Base-by-base conservation (phyloP, 2,329 filamentous ascomycete species). In the Eutypella sp. region DNA sequence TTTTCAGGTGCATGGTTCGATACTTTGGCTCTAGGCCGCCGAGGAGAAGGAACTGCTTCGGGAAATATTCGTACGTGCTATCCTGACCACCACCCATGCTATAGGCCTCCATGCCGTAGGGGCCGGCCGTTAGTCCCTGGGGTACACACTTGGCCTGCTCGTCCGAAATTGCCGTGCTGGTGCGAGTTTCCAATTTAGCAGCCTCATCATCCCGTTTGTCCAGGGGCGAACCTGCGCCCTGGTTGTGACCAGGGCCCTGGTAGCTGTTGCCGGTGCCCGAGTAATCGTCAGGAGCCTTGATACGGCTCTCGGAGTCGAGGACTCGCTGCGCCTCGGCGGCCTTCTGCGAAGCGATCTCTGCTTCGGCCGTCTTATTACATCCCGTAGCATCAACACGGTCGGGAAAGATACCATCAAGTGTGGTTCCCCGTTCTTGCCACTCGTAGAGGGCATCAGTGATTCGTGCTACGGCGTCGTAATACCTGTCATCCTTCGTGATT, bases 401-500 rank as follows among this genome's bases (percentile, higher is more conserved):
- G 0, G 91, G 89, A 72, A 92, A 96, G 57, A 96, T 78, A 2
- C 91, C 90, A 2, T 85, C 81, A 7, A 96, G 70, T 3, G 75
- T 74, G 1, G 86, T 91, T 5, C 74, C 78, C 3, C 71, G 70
- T 55, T 82, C 79, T 67, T 96, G 89, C 68, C 84, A 81, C 42
- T 84, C 78, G 50, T 90, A 79, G 22, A 96, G 75, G 7, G 84
- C 84, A 60, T 95, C 75, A 16, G 89, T 95, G 57, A 96, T 87
- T 48, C 90, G 84, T 41, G 89, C 87, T 49, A 96, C 76, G 15
- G 89, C 90, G 67, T 96, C 91, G 61, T 95, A 96, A 67, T 95
- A 96, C 62, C 84, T 90, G 55, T 84, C 68, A 48, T 92, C 74
- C 47, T 82, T 81, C 0, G 91, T 96, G 51, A 96, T 72, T 65